A percentile compares a stretch with the other conserved stretches of the same genome.
These are phyloP conservation scores for Triticum urartu DNA, from an alignment of 176 grass and related monocot species.

Conservation along the genomic window DNA sequence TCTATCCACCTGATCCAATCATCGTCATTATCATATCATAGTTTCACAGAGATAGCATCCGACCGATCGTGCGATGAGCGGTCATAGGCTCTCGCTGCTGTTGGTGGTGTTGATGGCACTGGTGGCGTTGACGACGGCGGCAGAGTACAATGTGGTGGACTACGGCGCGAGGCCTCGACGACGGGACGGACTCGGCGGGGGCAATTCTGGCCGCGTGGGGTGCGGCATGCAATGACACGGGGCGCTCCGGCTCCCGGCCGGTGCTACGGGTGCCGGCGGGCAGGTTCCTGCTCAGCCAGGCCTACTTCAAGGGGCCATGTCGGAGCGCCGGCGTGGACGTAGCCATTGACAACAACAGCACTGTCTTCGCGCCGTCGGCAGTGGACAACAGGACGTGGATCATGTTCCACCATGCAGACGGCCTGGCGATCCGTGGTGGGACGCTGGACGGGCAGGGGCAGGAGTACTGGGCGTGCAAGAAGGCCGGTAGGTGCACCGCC, in stretches of 20 bases:
- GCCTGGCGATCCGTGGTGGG: slow-evolving; percentile 48
- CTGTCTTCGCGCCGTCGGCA: slow-evolving; percentile 42
- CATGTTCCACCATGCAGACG: slow-evolving; percentile 58
- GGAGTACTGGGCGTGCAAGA: slow-evolving; percentile 55
- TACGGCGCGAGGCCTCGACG: slow-evolving; percentile 50
- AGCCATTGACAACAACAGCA: slow-evolving; percentile 28
- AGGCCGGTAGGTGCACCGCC: slow-evolving; percentile 26
- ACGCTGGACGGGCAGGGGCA: slow-evolving; percentile 48
- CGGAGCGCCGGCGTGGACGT: slow-evolving; percentile 37
- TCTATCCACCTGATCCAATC: no score
- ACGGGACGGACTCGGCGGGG: slow-evolving; percentile 19
- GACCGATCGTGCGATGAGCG: background rate
- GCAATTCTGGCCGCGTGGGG: slow-evolving; percentile 50
- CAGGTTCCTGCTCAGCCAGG: slow-evolving; percentile 43
- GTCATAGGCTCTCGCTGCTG: background rate
- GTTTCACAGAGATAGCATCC: no score
- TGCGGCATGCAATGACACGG: slow-evolving; percentile 26
- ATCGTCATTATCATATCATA: no score
- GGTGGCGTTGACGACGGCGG: background rate
- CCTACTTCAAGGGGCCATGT: slow-evolving; percentile 52
- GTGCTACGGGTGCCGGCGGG: slow-evolving; percentile 54
- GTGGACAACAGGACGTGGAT: slow-evolving; percentile 43
- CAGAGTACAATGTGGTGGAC: slow-evolving; percentile 47
- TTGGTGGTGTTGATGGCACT: background rate
- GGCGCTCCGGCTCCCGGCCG: background rate